Evolutionary conservation across 2,329 filamentous ascomycete species (phyloP).

Genomic region (Sarocladiaceae sp.): DNA sequence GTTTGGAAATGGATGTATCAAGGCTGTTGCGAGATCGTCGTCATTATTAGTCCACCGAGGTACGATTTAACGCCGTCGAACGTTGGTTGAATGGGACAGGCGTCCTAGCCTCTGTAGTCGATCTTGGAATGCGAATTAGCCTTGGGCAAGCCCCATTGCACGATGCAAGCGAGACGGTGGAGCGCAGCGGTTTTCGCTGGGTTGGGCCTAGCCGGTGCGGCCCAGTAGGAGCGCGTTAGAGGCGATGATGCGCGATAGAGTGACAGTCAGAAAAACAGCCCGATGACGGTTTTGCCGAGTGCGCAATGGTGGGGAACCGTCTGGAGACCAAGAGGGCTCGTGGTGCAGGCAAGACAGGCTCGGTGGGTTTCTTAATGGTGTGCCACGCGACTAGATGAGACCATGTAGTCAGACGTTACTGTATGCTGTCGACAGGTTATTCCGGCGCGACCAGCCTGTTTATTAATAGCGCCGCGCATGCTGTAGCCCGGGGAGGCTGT

Average conservation of each 20-base stretch:
- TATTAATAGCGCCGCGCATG: neutral
- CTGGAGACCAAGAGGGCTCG: neutral
- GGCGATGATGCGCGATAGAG: neutral
- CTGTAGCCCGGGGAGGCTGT: neutral
- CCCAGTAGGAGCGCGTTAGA: neutral
- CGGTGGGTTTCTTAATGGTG: neutral
- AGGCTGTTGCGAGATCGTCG: neutral
- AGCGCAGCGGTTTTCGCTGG: neutral
- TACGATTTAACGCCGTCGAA: slow-evolving; percentile 6
- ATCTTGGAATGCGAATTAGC: slow-evolving; percentile 5
- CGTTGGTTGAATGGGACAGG: neutral
- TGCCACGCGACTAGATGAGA: too few species aligned
- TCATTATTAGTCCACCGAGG: neutral
- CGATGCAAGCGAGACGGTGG: slow-evolving; percentile 1
- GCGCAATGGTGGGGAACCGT: neutral
- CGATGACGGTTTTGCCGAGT: neutral
- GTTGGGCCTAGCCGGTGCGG: neutral
- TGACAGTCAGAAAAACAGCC: neutral
- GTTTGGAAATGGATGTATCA: neutral
- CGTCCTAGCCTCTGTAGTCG: slow-evolving; percentile 2
- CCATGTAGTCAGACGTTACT: too few species aligned
- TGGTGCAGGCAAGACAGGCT: neutral
- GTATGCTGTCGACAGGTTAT: neutral
- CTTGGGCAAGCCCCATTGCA: neutral
- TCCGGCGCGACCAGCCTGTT: neutral